Conservation (phyloP, 2,329 filamentous ascomycete species). For the Penicillium polonicum region DNA sequence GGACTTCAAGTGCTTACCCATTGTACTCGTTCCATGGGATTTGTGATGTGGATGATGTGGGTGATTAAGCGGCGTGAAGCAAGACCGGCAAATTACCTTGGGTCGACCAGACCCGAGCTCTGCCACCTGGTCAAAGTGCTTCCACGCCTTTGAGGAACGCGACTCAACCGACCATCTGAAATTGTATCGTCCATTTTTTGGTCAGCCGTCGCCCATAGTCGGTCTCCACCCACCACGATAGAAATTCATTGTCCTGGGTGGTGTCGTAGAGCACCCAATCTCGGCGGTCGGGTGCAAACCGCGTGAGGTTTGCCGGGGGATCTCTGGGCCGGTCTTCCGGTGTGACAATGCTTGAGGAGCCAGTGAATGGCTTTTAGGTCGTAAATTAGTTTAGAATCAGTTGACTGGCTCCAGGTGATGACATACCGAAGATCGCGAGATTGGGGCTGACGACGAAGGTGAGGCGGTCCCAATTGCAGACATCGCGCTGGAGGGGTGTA, state of each 20-base stretch:
- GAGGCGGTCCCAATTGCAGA: background rate
- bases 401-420: background rate
- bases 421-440: background rate
- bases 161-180: too few relatives aligned
- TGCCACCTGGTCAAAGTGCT: too few relatives aligned
- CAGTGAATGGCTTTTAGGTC: background rate
- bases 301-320: background rate
- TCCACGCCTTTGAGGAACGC: too few relatives aligned
- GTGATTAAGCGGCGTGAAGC: too few relatives aligned
- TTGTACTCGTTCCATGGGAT: background rate
- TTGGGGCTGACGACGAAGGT: background rate
- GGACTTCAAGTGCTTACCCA: background rate
- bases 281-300: conserved; percentile 2
- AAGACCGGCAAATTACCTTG: background rate
- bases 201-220: too few relatives aligned
- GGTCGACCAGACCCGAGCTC: too few relatives aligned
- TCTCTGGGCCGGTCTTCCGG: too few relatives aligned
- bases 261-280: background rate
- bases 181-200: too few relatives aligned
- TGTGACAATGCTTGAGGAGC: too few relatives aligned
- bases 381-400: background rate
- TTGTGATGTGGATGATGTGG: background rate
- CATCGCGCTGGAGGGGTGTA: background rate
- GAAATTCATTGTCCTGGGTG: background rate
- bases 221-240: too few relatives aligned